These are phyloP conservation scores for Candida alai DNA, from an alignment of 805 yeast species.

Conservation along the genomic window DNA sequence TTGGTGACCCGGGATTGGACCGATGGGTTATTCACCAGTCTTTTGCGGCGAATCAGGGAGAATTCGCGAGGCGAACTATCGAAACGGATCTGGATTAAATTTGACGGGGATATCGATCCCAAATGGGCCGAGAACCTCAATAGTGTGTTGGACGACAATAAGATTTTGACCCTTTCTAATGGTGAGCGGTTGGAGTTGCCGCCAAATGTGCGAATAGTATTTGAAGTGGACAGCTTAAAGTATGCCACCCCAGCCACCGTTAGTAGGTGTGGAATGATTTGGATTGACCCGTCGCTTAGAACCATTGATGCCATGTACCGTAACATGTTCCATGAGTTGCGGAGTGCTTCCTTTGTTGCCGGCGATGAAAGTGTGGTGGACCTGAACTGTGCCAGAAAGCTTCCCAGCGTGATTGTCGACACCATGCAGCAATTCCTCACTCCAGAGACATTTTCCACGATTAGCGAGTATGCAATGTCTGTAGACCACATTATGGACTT, in stretches of 20 bases:
- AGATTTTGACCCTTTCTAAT: slow-evolving; percentile 73
- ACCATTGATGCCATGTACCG: slow-evolving; percentile 14
- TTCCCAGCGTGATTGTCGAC: slow-evolving; percentile 14
- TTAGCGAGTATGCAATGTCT: slow-evolving; percentile 22
- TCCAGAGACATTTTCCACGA: slow-evolving; percentile 10
- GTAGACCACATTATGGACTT: slow-evolving; percentile 53
- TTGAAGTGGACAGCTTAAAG: slow-evolving; percentile 67
- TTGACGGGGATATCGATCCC: slow-evolving; percentile 94
- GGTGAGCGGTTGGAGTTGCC: slow-evolving; percentile 82
- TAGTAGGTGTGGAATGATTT: slow-evolving; percentile 87
- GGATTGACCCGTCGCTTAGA: slow-evolving; percentile 47
- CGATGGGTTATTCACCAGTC: slow-evolving; percentile 77
- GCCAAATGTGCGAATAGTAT: slow-evolving; percentile 56
- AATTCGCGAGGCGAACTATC: slow-evolving; percentile 56
- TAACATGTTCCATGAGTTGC: slow-evolving; percentile 16
- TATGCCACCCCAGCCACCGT: slow-evolving; percentile 88
- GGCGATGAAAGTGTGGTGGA: slow-evolving; percentile 8
- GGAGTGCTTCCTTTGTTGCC: slow-evolving; percentile 9
- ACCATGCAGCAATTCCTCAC: slow-evolving; percentile 4
- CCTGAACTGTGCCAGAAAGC: slow-evolving; percentile 6
- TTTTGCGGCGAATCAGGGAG: slow-evolving; percentile 53
- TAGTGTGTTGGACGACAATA: slow-evolving; percentile 88
- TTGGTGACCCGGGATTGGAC: slow-evolving; percentile 83
- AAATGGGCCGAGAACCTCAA: slow-evolving; percentile 89
- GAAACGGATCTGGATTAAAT: slow-evolving; percentile 68